A percentile compares a stretch with the other conserved stretches of the same genome.
Conservation (phyloP, 2,329 filamentous ascomycete species). For the Apiospora pterosperma region DNA sequence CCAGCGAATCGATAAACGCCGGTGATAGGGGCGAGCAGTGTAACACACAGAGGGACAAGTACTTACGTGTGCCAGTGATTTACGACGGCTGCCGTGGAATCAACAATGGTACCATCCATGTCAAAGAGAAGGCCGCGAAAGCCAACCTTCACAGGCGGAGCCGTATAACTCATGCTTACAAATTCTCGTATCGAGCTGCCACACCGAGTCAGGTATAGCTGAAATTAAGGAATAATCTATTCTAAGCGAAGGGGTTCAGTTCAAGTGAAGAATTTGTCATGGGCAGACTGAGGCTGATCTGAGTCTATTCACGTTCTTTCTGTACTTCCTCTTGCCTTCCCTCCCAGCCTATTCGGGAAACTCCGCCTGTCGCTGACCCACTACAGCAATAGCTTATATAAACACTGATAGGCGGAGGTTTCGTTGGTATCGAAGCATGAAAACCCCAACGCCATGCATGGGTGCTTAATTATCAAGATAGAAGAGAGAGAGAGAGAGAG, state of each 20-base stretch:
- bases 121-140: conserved; percentile 65
- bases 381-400: not conserved
- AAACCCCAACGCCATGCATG: not conserved
- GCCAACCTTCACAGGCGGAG: conserved; percentile 41
- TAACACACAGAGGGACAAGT: not conserved
- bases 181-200: not conserved
- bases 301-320: not conserved
- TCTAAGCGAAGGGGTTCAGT: not conserved
- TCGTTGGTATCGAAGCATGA: no score
- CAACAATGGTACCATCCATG: conserved; percentile 82
- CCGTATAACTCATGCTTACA: conserved; percentile 31
- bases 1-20: not conserved
- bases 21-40: not conserved
- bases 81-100: conserved; percentile 72
- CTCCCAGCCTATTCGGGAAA: not conserved
- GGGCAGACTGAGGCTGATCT: not conserved
- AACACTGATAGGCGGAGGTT: no score
- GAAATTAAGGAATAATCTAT: not conserved
- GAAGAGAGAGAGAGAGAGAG: not conserved
- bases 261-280: not conserved
- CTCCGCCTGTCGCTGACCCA: not conserved
- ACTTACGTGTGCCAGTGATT: conserved; percentile 73
- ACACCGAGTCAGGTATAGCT: not conserved
- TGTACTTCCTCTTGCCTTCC: not conserved
- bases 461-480: not conserved